Conservation (phyloP, 495 filamentous ascomycete genomes). For the Tuber magnatum region DNA sequence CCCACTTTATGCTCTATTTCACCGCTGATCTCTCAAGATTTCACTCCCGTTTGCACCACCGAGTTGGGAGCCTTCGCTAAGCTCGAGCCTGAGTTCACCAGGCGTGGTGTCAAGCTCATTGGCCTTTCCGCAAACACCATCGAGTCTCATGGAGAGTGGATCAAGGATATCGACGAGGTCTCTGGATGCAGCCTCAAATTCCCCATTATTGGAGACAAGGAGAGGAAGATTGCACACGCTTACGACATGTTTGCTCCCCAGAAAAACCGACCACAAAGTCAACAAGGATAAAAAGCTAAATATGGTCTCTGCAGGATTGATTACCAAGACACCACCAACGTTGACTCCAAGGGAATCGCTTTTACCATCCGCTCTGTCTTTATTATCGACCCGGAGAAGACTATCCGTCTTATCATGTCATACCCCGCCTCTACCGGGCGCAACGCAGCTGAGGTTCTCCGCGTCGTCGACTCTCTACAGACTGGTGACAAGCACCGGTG, state of each 20-base stretch:
- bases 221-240: conserved; percentile 78
- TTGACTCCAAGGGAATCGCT: conserved; percentile 89
- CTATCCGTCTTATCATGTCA: conserved; percentile 87
- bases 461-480: conserved; percentile 91
- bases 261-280: background rate
- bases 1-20: conserved; percentile 38
- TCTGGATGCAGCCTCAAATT: conserved; percentile 71
- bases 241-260: conserved; percentile 80
- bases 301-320: conserved; percentile 58
- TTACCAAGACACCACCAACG: conserved; percentile 73
- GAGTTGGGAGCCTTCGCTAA: conserved; percentile 96
- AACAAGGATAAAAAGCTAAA: conserved; percentile 7
- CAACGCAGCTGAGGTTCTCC: conserved; percentile 91
- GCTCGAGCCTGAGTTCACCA: conserved; percentile 91
- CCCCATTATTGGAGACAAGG: conserved; percentile 97
- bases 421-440: conserved; percentile 97
- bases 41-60: conserved; percentile 94
- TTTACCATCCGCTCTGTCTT: conserved; percentile 99
- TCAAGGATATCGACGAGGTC: conserved; percentile 95
- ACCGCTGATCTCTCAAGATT: conserved; percentile 47
- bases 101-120: conserved; percentile 90
- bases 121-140: conserved; percentile 81
- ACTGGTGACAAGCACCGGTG: conserved; percentile 82
- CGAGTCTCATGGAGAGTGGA: conserved; percentile 64
- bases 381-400: conserved; percentile 98